Percentiles rank a stretch among this genome's conserved stretches.
Conservation (phyloP, 2,329 filamentous ascomycete genomes). For the Penicillium hesseltinei region DNA sequence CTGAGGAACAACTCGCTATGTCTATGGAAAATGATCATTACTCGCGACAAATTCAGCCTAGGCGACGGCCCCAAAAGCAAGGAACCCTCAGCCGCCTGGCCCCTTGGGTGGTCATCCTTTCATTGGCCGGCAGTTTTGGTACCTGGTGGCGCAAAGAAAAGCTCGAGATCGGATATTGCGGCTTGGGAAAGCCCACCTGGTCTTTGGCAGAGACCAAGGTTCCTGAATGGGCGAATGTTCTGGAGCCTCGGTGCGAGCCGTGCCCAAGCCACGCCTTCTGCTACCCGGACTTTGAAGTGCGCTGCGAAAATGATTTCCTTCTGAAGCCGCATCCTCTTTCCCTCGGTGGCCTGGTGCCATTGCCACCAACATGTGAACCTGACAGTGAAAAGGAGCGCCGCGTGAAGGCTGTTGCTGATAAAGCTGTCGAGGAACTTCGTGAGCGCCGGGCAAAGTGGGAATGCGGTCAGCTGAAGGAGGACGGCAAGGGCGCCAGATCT, state of each 20-base stretch:
- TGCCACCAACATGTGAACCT: conserved; percentile 89
- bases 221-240: conserved; percentile 67
- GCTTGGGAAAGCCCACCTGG: conserved; percentile 67
- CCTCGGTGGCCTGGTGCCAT: conserved; percentile 73
- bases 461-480: conserved; percentile 72
- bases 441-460: conserved; percentile 85
- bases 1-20: conserved; percentile 80
- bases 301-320: conserved; percentile 85
- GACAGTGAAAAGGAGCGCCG: conserved; percentile 89
- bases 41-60: conserved; percentile 18
- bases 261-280: conserved; percentile 91
- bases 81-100: conserved; percentile 58
- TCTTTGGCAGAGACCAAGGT: conserved; percentile 62
- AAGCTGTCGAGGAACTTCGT: conserved; percentile 80
- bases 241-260: conserved; percentile 80
- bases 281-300: conserved; percentile 71
- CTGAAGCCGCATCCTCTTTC: conserved; percentile 80
- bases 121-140: conserved; percentile 69
- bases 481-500: conserved; percentile 58
- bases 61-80: conserved; percentile 34
- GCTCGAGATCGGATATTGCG: conserved; percentile 92
- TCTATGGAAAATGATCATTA: conserved; percentile 68
- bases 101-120: conserved; percentile 68
- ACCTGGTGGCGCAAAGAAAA: conserved; percentile 93
- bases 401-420: conserved; percentile 83